phyloP scores from a whole-genome alignment of 306 rosid species.

The Begonia loranthoides region DNA sequence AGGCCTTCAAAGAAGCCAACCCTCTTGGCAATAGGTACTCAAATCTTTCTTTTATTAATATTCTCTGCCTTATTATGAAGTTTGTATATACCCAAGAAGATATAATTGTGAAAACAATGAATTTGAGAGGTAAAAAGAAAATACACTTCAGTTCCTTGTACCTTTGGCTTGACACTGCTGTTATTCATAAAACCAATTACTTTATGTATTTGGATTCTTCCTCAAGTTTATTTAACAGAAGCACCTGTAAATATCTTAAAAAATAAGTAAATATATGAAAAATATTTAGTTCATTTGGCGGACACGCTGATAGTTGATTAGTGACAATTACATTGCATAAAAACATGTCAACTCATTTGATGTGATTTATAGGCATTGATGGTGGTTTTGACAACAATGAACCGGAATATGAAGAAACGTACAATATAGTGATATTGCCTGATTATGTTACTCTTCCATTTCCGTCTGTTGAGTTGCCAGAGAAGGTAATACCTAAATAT shows the following conservation, averaged over 20 bases:
- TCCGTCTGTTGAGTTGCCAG: constrained; percentile 94
- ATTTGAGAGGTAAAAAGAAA: no score
- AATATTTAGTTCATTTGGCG: neutral
- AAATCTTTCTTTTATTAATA: neutral
- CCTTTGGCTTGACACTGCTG: no score
- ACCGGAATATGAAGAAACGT: constrained; percentile 55
- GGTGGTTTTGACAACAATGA: constrained; percentile 92
- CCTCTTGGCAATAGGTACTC: constrained; percentile 66
- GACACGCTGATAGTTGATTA: no score
- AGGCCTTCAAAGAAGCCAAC: constrained; percentile 89
- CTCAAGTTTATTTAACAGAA: no score
- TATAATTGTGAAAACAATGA: no score
- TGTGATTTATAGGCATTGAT: constrained; percentile 42
- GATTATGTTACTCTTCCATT: constrained; percentile 69
- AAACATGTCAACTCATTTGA: neutral
- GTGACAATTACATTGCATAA: no score
- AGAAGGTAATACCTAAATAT: constrained; percentile 45
- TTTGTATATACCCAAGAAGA: no score
- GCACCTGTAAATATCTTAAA: neutral
- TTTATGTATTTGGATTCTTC: no score
- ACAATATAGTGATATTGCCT: constrained; percentile 58
- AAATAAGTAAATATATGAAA: neutral
- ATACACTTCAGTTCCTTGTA: no score
- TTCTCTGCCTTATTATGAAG: neutral
- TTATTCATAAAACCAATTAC: no score